Percentiles rank a stretch among this genome's conserved stretches.
Conservation (phyloP, 306 rosid genomes). For the Vachellia collinsii region DNA sequence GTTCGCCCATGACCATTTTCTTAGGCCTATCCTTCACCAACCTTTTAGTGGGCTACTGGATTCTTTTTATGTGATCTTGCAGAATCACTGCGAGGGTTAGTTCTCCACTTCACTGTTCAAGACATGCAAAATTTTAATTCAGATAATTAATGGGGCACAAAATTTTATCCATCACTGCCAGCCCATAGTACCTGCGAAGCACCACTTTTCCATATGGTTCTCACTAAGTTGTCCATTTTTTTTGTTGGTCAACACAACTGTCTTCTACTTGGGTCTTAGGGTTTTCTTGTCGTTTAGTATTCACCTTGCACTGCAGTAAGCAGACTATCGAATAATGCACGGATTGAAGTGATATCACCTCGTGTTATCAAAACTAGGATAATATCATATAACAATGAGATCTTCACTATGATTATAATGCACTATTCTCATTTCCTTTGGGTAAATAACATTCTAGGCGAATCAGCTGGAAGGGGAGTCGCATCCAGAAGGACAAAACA, state of each 20-base stretch:
- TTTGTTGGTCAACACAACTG: neutral
- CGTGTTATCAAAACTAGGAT: neutral
- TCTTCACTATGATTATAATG: neutral
- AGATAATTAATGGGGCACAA: neutral
- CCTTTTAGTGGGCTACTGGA: neutral
- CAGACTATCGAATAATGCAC: neutral
- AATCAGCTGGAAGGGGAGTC: neutral
- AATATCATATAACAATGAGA: neutral
- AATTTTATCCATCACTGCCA: neutral
- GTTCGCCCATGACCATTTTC: neutral
- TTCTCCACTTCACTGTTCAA: neutral
- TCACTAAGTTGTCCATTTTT: neutral
- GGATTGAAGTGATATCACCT: neutral
- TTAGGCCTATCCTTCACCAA: neutral
- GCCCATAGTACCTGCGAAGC: neutral
- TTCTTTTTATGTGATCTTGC: neutral
- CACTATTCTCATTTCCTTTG: no score
- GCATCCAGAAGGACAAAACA: conserved; percentile 11
- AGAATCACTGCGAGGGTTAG: neutral
- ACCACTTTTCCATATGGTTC: neutral
- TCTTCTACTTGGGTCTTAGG: no score
- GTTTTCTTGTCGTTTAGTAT: neutral
- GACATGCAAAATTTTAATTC: neutral
- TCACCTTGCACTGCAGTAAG: neutral
- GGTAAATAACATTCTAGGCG: neutral